Evolutionary conservation across 2,329 filamentous ascomycete genomes (phyloP).

Genomic region (Polychaeton citri): DNA sequence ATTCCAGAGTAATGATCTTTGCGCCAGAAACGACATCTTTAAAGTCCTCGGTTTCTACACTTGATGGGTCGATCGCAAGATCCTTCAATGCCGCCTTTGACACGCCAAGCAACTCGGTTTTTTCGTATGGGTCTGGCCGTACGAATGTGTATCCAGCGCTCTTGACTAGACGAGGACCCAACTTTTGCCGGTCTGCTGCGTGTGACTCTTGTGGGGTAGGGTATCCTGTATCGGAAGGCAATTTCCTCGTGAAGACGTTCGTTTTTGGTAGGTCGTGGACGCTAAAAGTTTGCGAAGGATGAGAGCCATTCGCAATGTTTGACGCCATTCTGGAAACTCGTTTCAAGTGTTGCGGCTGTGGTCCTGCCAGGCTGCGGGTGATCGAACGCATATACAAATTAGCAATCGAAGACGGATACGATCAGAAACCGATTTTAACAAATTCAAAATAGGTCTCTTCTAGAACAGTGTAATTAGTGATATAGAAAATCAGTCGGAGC

Average conservation of each 20-base stretch:
- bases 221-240: slow-evolving; percentile 66
- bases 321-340: not conserved
- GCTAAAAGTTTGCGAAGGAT: slow-evolving; percentile 12
- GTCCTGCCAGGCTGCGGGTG: too few species aligned
- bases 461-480: too few species aligned
- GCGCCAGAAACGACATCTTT: slow-evolving; percentile 68
- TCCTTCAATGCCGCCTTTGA: slow-evolving; percentile 68
- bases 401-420: too few species aligned
- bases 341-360: too few species aligned
- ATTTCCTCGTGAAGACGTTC: slow-evolving; percentile 48
- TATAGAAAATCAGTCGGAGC: too few species aligned
- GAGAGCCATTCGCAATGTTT: not conserved
- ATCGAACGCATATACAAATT: too few species aligned
- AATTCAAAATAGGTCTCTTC: too few species aligned
- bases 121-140: slow-evolving; percentile 57
- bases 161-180: slow-evolving; percentile 72
- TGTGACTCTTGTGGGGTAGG: slow-evolving; percentile 74
- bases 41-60: slow-evolving; percentile 62
- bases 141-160: slow-evolving; percentile 84
- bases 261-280: slow-evolving; percentile 47
- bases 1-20: slow-evolving; percentile 65
- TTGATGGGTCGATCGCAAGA: slow-evolving; percentile 58
- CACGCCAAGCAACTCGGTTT: slow-evolving; percentile 68
- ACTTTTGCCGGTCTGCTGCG: slow-evolving; percentile 59
- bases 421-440: too few species aligned